A percentile compares a stretch with the other conserved stretches of the same genome.
Evolutionary conservation across 805 yeast genomes (phyloP).

Genomic region (Lipomyces chichibuensis): DNA sequence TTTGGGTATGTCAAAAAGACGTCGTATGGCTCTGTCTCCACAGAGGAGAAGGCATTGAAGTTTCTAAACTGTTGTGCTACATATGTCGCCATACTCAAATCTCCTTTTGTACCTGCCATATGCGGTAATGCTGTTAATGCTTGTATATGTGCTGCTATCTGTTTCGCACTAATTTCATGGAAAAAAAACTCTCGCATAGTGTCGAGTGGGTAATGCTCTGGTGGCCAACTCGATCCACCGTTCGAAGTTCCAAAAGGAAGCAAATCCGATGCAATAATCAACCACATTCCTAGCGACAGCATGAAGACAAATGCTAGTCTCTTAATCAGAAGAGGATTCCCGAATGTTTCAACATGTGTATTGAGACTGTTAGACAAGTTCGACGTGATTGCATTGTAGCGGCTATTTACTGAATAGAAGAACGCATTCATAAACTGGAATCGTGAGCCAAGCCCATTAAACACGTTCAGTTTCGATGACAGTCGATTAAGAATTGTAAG

Average conservation of each 20-base stretch:
- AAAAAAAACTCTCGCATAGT: conserved; percentile 55
- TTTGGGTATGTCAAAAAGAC: conserved; percentile 71
- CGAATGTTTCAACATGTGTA: conserved; percentile 60
- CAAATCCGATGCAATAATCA: conserved; percentile 61
- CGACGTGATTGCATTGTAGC: conserved; percentile 6
- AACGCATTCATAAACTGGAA: conserved; percentile 21
- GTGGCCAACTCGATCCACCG: conserved; percentile 27
- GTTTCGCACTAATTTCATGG: conserved; percentile 56
- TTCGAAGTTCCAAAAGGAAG: conserved; percentile 45
- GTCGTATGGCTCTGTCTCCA: conserved; percentile 56
- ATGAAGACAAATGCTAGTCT: conserved; percentile 71
- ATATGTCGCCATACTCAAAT: conserved; percentile 68
- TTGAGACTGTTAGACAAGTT: conserved; percentile 12
- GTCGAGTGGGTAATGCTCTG: conserved; percentile 62
- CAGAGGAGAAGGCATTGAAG: conserved; percentile 31
- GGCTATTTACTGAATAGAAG: conserved; percentile 4
- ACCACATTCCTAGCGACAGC: conserved; percentile 61
- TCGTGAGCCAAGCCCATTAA: conserved; percentile 12
- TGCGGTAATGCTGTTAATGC: conserved; percentile 83
- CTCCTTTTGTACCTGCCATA: conserved; percentile 86
- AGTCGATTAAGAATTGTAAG: conserved; percentile 3
- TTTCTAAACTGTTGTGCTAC: conserved; percentile 59
- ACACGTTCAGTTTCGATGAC: conserved; percentile 41
- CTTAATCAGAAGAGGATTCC: conserved; percentile 83
- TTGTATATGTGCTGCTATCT: conserved; percentile 67